Evolutionary conservation across 352 stramenopile species (phyloP).

Genomic region (Phytophthora sojae): DNA sequence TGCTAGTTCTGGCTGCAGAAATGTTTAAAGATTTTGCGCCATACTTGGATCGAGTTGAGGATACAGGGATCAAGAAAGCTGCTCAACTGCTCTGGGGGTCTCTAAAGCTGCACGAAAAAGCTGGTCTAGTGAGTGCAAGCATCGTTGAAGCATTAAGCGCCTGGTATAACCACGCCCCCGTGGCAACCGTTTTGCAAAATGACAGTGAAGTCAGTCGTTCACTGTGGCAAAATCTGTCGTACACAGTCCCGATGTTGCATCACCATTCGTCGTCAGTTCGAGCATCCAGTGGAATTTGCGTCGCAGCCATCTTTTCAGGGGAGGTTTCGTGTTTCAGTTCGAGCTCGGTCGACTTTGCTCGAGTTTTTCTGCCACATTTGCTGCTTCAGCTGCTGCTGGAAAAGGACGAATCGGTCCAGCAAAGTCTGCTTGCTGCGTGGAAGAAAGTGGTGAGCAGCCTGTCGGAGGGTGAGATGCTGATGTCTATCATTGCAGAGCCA

Average conservation of each 20-base stretch:
- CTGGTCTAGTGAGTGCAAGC: slow-evolving; percentile 45
- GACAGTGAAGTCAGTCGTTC: slow-evolving; percentile 28
- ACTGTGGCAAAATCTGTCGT: slow-evolving; percentile 45
- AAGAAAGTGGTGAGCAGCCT: slow-evolving; percentile 43
- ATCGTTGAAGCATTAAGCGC: slow-evolving; percentile 44
- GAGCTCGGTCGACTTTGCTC: slow-evolving; percentile 24
- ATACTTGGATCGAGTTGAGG: slow-evolving; percentile 37
- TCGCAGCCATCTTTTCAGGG: slow-evolving; percentile 51
- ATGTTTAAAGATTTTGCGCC: slow-evolving; percentile 61
- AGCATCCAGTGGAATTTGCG: slow-evolving; percentile 51
- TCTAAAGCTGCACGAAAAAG: slow-evolving; percentile 31
- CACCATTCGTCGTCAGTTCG: slow-evolving; percentile 57
- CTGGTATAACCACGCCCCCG: slow-evolving; percentile 45
- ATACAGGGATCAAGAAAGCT: slow-evolving; percentile 27
- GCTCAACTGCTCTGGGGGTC: slow-evolving; percentile 53
- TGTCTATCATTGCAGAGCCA: slow-evolving; percentile 22
- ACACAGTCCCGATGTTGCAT: slow-evolving; percentile 64
- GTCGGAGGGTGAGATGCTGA: slow-evolving; percentile 29
- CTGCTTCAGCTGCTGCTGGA: slow-evolving; percentile 72
- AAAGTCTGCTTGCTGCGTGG: slow-evolving; percentile 51
- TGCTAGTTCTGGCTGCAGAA: slow-evolving; percentile 62
- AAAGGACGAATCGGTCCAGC: slow-evolving; percentile 34
- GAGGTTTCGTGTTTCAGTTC: slow-evolving; percentile 19
- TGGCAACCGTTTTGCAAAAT: slow-evolving; percentile 36
- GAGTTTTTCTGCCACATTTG: slow-evolving; percentile 59